Base-by-base conservation (phyloP, 2,329 filamentous ascomycete genomes). In the Exserohilum rostratum region DNA sequence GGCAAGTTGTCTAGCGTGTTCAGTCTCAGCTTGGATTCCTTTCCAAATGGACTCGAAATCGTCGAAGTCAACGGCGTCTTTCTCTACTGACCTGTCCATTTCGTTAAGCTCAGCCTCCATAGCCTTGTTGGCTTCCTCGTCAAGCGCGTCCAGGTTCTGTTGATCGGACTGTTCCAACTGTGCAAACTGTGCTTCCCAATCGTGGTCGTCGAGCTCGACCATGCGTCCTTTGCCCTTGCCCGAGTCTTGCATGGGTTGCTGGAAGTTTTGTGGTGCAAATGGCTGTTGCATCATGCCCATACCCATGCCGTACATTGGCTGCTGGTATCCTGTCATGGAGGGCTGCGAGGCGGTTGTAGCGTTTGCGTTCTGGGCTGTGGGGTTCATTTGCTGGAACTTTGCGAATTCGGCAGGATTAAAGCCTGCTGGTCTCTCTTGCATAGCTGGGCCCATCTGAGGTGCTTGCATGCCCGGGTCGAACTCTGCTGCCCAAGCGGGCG, bases 141-240 rank as follows among this genome's bases (percentile, higher is more conserved):
- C 85, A 53, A 84, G 75, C 50, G 80, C 73, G 52, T 82, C 75
- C 49, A 78, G 71, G 66, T 78, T 61, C 25, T 76, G 74, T 58
- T 82, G 76, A 69, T 88, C 84, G 57, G 87, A 81, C 59, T 88
- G 79, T 73, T 93, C 91, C 72, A 97, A 87, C 76, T 95, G 87
- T 53, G 91, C 90, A 75, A 99, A 99, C 75, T 98, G 92, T 67
- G 92, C 91, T 77, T 98, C 93, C 95, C 95, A 98, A 71, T 96
- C 89, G 69, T 89, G 76, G 66, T 99, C 93, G 72, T 97, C 91
- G 20, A 98, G 84, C 78, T 98, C 95, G 11, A 98, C 88, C 78
- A 98, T 85, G 31, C 84, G 79, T 5, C 80, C 86, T 76, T 96
- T 96, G 34, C 90, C 93, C 74, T 98, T 98, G 55, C 90, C 90